These are phyloP conservation scores for Aspergillus coremiiformis DNA, from an alignment of 495 filamentous ascomycete genomes.

Conservation along the genomic window DNA sequence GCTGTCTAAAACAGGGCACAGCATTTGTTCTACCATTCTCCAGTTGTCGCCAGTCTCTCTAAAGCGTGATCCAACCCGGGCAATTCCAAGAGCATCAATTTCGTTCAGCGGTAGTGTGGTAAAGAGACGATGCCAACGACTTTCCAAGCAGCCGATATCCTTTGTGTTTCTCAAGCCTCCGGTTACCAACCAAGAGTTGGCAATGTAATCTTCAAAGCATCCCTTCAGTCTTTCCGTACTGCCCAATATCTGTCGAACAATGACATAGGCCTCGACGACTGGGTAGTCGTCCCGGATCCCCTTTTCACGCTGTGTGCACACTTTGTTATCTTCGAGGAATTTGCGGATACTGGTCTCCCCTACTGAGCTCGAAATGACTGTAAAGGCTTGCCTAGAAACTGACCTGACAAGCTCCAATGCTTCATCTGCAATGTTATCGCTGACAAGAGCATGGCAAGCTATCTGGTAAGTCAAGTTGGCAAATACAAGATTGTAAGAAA, in stretches of 20 bases:
- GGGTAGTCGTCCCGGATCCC: conserved; percentile 57
- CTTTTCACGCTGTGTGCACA: conserved; percentile 46
- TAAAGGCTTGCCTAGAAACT: conserved; percentile 25
- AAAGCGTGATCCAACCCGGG: conserved; percentile 50
- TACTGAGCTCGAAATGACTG: conserved; percentile 29
- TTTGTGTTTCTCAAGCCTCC: conserved; percentile 13
- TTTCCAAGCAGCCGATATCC: conserved; percentile 57
- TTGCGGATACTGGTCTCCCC: conserved; percentile 46
- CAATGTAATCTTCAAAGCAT: conserved; percentile 48
- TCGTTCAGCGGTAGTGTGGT: conserved; percentile 68
- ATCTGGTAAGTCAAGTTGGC: conserved; percentile 38
- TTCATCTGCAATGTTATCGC: conserved; percentile 15
- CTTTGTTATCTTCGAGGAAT: conserved; percentile 59
- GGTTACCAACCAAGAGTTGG: conserved; percentile 16
- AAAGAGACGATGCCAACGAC: conserved; percentile 66
- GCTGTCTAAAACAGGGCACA: conserved; percentile 57
- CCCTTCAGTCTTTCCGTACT: conserved; percentile 26
- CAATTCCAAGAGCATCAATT: conserved; percentile 60
- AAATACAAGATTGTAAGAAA: conserved; percentile 32
- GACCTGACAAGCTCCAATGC: conserved; percentile 23
- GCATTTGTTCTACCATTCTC: conserved; percentile 56
- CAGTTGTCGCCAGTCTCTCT: conserved; percentile 58
- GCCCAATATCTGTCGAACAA: conserved; percentile 53
- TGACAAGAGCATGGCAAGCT: conserved; percentile 31
- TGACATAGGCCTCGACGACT: conserved; percentile 57